A percentile compares a stretch with the other conserved stretches of the same genome.
phyloP scores from a whole-genome alignment of 371 early-diverging fungal genomes.

The Syncephalastrum racemosum region DNA sequence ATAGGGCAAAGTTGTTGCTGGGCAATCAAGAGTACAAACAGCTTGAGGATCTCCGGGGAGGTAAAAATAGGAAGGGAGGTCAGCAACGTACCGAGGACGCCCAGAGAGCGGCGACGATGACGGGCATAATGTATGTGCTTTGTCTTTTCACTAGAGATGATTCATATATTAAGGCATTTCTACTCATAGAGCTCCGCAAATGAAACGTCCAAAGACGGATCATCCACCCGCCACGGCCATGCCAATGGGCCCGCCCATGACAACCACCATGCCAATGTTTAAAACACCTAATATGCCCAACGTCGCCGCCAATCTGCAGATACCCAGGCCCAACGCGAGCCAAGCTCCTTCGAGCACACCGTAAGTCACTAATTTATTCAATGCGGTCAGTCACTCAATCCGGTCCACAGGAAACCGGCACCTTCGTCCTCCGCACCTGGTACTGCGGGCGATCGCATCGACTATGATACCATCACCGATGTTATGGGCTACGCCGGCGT shows the following conservation, averaged over 20 bases:
- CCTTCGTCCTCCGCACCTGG: conserved; percentile 20
- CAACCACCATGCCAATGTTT: conserved; percentile 26
- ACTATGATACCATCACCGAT: conserved; percentile 71
- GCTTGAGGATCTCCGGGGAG: conserved; percentile 38
- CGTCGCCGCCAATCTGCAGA: conserved; percentile 22
- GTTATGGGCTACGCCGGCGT: conserved; percentile 89
- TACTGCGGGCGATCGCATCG: conserved; percentile 43
- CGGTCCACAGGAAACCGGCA: conserved; percentile 10
- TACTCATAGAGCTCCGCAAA: conserved; percentile 24
- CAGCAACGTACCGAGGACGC: conserved; percentile 32
- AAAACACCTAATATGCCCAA: conserved; percentile 32
- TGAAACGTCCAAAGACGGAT: conserved; percentile 26
- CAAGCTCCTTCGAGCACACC: conserved; percentile 10
- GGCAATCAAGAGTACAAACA: conserved; percentile 46
- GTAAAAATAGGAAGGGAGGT: conserved; percentile 6
- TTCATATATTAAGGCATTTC: not conserved
- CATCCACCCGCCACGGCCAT: conserved; percentile 26
- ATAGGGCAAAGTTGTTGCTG: conserved; percentile 36
- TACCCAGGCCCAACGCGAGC: conserved; percentile 21
- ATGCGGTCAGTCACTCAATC: too few species aligned
- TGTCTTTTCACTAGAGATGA: not conserved
- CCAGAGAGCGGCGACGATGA: conserved; percentile 26
- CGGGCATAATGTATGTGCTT: conserved; percentile 29
- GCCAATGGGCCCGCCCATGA: conserved; percentile 24
- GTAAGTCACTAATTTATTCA: too few species aligned